Percentiles rank a stretch among this genome's conserved stretches.
Conservation (phyloP, 371 early-diverging fungal species). For the Syncephalastrum racemosum region DNA sequence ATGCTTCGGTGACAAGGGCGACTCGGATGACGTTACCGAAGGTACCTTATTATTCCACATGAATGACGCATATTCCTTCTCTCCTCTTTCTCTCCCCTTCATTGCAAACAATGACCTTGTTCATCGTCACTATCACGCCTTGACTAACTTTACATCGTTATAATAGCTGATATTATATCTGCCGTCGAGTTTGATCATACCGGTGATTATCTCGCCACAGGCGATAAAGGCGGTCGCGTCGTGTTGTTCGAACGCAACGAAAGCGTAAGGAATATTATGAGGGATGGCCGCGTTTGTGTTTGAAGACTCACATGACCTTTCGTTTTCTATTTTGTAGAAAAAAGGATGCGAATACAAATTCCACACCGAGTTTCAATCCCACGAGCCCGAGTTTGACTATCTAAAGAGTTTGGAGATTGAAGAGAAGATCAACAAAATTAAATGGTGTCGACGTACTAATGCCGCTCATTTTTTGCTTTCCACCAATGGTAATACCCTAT, state of each 20-base stretch:
- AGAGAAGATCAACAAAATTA: conserved; percentile 95
- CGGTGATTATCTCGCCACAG: conserved; percentile 90
- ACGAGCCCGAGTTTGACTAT: conserved; percentile 96
- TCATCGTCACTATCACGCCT: not conserved
- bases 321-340: conserved; percentile 57
- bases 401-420: conserved; percentile 94
- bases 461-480: conserved; percentile 88
- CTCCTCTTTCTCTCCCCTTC: not conserved
- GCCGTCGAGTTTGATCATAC: conserved; percentile 93
- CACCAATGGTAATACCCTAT: conserved; percentile 78
- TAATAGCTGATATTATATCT: conserved; percentile 88
- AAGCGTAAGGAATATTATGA: conserved; percentile 58
- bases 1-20: conserved; percentile 99
- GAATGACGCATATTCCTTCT: not conserved
- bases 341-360: conserved; percentile 92
- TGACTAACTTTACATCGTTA: not conserved
- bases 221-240: conserved; percentile 90
- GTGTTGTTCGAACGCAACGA: conserved; percentile 89
- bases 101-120: not conserved
- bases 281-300: not conserved
- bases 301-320: not conserved
- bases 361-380: conserved; percentile 93
- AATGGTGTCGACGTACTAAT: conserved; percentile 83
- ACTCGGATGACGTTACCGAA: conserved; percentile 96
- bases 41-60: conserved; percentile 56